phyloP scores from a whole-genome alignment of 73 alveolate genomes.

The Diophrys appendiculata region DNA sequence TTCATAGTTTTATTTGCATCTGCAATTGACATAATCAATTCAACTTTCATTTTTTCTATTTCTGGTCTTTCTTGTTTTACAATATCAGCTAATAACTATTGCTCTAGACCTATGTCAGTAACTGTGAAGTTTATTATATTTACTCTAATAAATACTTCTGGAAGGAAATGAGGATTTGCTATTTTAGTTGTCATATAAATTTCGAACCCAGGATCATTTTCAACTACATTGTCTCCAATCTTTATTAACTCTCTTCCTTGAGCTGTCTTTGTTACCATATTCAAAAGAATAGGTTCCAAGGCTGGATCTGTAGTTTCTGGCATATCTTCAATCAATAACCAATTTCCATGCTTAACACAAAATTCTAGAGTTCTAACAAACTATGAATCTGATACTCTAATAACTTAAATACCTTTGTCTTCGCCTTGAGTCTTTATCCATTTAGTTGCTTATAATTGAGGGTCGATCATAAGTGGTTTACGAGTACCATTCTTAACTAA shows the following conservation, averaged over 20 bases:
- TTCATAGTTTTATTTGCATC: conserved; percentile 81
- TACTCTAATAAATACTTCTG: conserved; percentile 93
- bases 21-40: conserved; percentile 82
- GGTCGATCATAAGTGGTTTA: conserved; percentile 94
- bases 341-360: conserved; percentile 80
- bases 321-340: conserved; percentile 79
- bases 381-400: conserved; percentile 74
- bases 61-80: conserved; percentile 94
- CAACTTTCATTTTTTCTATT: conserved; percentile 86
- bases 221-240: conserved; percentile 88
- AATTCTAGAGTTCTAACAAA: conserved; percentile 71
- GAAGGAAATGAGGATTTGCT: conserved; percentile 92
- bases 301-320: conserved; percentile 92
- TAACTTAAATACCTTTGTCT: conserved; percentile 57
- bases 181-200: conserved; percentile 85
- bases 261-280: conserved; percentile 68
- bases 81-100: conserved; percentile 93
- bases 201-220: conserved; percentile 85
- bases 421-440: conserved; percentile 86
- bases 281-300: conserved; percentile 90
- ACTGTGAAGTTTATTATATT: conserved; percentile 95
- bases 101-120: conserved; percentile 95
- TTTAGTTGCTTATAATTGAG: conserved; percentile 90
- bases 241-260: conserved; percentile 81
- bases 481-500: conserved; percentile 77